Percentiles rank a stretch among this genome's conserved stretches.
phyloP scores from a whole-genome alignment of 2,329 filamentous ascomycete genomes.

The Bisporella sp. region DNA sequence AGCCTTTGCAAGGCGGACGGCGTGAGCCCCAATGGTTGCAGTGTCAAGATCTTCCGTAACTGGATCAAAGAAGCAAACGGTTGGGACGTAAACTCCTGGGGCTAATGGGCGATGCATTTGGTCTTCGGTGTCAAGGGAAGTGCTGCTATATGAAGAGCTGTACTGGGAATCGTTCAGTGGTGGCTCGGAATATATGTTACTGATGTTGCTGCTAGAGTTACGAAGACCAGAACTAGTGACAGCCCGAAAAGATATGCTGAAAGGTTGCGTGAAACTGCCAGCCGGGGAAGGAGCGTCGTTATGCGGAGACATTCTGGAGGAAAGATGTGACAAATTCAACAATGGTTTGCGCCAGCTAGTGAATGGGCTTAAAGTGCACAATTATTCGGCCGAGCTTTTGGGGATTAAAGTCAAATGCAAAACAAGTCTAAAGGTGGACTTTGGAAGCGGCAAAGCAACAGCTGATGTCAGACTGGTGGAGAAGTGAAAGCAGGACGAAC shows the following conservation, averaged over 20 bases:
- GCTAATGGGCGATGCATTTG: constrained; percentile 33
- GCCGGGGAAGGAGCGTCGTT: constrained; percentile 40
- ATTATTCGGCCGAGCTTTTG: too few relatives aligned
- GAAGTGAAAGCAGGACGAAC: too few relatives aligned
- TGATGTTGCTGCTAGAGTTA: constrained; percentile 17
- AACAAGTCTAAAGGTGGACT: too few relatives aligned
- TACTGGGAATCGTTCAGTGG: constrained; percentile 25
- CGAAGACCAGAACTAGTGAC: constrained; percentile 14
- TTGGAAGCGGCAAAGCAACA: too few relatives aligned
- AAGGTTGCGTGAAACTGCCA: constrained; percentile 37
- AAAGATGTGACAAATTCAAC: too few relatives aligned
- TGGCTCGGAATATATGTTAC: constrained; percentile 28
- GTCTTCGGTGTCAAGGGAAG: constrained; percentile 26
- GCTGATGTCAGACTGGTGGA: too few relatives aligned
- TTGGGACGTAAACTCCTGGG: constrained; percentile 64
- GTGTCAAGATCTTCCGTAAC: constrained; percentile 61
- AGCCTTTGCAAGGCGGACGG: constrained; percentile 50
- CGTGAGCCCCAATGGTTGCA: constrained; percentile 38
- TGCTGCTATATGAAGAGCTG: constrained; percentile 37
- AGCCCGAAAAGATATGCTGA: constrained; percentile 29
- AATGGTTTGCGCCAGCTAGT: too few relatives aligned
- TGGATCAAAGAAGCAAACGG: constrained; percentile 64
- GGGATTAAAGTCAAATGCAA: too few relatives aligned
- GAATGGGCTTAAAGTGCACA: too few relatives aligned
- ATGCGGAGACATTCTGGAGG: constrained; percentile 36